These are phyloP conservation scores for Russula olivacea DNA, from an alignment of 768 basidiomycete species.

Conservation along the genomic window DNA sequence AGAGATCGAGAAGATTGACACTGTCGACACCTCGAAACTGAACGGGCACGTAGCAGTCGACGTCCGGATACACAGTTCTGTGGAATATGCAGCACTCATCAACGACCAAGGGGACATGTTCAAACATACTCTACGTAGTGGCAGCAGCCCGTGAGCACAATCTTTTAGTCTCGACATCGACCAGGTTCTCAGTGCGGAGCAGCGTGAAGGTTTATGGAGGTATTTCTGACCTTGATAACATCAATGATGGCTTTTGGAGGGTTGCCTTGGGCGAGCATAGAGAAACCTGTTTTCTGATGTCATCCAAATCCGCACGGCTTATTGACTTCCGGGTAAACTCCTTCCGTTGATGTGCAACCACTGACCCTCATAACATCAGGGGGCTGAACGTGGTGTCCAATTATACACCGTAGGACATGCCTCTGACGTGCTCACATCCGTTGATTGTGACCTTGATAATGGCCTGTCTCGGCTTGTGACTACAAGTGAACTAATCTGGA, in stretches of 20 bases:
- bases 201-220: conserved; percentile 17
- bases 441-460: conserved; percentile 42
- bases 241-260: conserved; percentile 46
- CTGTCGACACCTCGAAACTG: conserved; percentile 34
- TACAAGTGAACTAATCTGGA: conserved; percentile 60
- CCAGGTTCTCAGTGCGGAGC: neutral
- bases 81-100: conserved; percentile 3
- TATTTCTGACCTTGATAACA: neutral
- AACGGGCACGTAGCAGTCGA: conserved; percentile 44
- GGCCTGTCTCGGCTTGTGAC: conserved; percentile 50
- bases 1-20: conserved; percentile 11
- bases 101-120: conserved; percentile 16
- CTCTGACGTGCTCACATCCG: conserved; percentile 46
- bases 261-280: conserved; percentile 36
- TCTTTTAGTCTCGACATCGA: neutral
- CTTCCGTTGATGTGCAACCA: neutral
- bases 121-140: neutral
- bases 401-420: conserved; percentile 35
- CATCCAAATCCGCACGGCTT: conserved; percentile 38
- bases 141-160: neutral
- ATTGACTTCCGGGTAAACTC: conserved; percentile 54
- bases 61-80: conserved; percentile 34
- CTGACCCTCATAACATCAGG: conserved; percentile 9
- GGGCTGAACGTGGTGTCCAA: neutral
- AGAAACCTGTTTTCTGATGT: conserved; percentile 43